Percentiles rank a stretch among this genome's conserved stretches.
phyloP scores from a whole-genome alignment of 2,329 filamentous ascomycete species.

The Sarocladiaceae sp. region DNA sequence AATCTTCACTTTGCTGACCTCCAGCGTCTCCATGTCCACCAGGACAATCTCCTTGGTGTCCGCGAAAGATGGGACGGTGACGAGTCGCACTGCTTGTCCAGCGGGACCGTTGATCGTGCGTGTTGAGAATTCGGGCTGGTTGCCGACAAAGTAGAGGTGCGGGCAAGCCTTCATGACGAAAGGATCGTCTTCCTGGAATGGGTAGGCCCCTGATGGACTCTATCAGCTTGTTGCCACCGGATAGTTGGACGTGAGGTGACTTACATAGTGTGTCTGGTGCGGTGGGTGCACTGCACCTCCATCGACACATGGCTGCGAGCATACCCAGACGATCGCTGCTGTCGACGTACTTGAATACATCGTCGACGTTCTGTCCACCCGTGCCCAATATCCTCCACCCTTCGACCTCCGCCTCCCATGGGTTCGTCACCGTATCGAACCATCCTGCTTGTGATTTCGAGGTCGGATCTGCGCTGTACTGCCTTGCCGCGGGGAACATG shows the following conservation, averaged over 20 bases:
- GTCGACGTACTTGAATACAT: constrained; percentile 86
- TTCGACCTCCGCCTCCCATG: constrained; percentile 84
- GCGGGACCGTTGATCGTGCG: constrained; percentile 59
- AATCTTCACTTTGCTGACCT: constrained; percentile 65
- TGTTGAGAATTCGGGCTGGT: constrained; percentile 73
- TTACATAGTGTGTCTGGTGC: constrained; percentile 92
- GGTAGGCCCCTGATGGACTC: constrained; percentile 70
- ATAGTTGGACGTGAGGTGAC: constrained; percentile 23
- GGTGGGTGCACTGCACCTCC: constrained; percentile 86
- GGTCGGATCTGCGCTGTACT: constrained; percentile 52
- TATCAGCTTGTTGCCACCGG: constrained; percentile 13
- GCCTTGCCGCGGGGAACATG: constrained; percentile 73
- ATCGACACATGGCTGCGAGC: constrained; percentile 92
- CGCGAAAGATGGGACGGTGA: constrained; percentile 79
- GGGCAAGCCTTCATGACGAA: constrained; percentile 82
- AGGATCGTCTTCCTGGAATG: constrained; percentile 88
- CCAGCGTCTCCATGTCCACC: constrained; percentile 78
- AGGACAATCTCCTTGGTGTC: constrained; percentile 74
- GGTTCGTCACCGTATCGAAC: constrained; percentile 88
- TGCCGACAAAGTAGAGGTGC: constrained; percentile 86
- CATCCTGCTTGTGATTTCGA: constrained; percentile 50
- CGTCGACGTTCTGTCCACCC: constrained; percentile 87
- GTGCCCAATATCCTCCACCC: constrained; percentile 84
- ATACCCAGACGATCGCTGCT: constrained; percentile 72
- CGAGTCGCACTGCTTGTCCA: constrained; percentile 65